A percentile compares a stretch with the other conserved stretches of the same genome.
Evolutionary conservation across 2,329 filamentous ascomycete species (phyloP).

Genomic region (Neofusicoccum sp.): DNA sequence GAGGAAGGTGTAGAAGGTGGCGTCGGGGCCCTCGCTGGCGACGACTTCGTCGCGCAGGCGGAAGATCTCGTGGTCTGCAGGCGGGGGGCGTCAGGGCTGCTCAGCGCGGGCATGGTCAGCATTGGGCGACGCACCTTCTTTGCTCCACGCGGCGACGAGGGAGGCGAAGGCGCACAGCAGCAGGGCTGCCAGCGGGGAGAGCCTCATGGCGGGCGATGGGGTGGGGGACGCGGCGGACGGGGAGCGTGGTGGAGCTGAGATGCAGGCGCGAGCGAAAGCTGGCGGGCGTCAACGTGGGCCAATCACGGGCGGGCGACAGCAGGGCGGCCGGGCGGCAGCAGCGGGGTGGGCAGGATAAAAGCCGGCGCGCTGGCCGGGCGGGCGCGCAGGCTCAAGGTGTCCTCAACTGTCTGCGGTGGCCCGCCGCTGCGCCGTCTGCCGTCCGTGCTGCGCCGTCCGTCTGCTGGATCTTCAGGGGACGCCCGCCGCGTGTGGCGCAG

Average conservation of each 20-base stretch:
- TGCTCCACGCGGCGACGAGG: conserved; percentile 74
- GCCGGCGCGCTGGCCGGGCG: neutral
- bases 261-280: conserved; percentile 6
- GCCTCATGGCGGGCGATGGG: conserved; percentile 61
- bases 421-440: neutral
- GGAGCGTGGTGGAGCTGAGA: conserved; percentile 21
- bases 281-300: neutral
- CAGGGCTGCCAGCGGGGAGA: conserved; percentile 61
- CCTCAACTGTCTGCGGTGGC: neutral
- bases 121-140: conserved; percentile 64
- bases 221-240: conserved; percentile 18
- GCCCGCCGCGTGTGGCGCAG: neutral
- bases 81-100: neutral
- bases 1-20: conserved; percentile 93
- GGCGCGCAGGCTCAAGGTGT: neutral
- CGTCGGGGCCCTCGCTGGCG: conserved; percentile 68
- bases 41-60: conserved; percentile 84
- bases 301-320: conserved; percentile 6
- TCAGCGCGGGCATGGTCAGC: neutral
- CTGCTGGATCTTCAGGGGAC: conserved; percentile 8
- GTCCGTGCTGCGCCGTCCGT: neutral
- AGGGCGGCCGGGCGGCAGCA: neutral
- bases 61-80: conserved; percentile 93
- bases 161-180: conserved; percentile 67
- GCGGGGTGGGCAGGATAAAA: conserved; percentile 13